Base-by-base conservation (phyloP, 2,329 filamentous ascomycete genomes). In the Cladosporium sphaerospermum region DNA sequence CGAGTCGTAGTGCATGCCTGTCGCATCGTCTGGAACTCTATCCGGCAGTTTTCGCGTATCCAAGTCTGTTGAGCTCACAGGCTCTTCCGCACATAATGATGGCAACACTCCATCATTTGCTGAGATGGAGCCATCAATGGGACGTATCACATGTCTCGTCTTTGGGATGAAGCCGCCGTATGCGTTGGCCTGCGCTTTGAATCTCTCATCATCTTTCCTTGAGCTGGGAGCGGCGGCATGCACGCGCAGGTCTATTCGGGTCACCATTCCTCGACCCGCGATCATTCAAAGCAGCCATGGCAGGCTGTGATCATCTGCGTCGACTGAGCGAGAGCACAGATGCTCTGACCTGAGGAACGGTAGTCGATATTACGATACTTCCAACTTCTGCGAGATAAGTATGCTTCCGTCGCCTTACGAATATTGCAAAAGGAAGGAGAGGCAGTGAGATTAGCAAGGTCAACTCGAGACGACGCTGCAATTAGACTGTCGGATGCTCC, bases 211-310 rank as follows among this genome's bases (percentile, higher is more conserved):
- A 55, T 72, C 68, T 37, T 65, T 63, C 31, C 64, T 66, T 36
- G 67, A 71, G 8, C 70, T 68, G 8, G 73, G 64, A 6, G 74
- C 70, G 54, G 73, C 73, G 39, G 74, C 70, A 59, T 78, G 75
- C 33, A 73, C 70, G 32, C 75, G 65, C 28, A 77, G 65, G 54
- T 74, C 69, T 61, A 72, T 67, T 52, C 54, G 54, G 39, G 53
- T 52, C 31, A 41, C 42, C 44, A 54, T 53, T 34, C 37, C 32
- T 51, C 16, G 48, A 44, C 48, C 40, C 40, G 48, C 40, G 19
- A 36, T 43, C 48, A 34, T 44, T 36, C 48, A 44, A n/a, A 31
- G 37, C n/a, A 31, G 48, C 48, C 48, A 51, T 51, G 32, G 48
- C 48, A 51, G 36, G 19, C 40, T 39, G n/a, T 3, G 36, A 9